Conservation (phyloP, 768 basidiomycete species). For the Paxillus involutus region DNA sequence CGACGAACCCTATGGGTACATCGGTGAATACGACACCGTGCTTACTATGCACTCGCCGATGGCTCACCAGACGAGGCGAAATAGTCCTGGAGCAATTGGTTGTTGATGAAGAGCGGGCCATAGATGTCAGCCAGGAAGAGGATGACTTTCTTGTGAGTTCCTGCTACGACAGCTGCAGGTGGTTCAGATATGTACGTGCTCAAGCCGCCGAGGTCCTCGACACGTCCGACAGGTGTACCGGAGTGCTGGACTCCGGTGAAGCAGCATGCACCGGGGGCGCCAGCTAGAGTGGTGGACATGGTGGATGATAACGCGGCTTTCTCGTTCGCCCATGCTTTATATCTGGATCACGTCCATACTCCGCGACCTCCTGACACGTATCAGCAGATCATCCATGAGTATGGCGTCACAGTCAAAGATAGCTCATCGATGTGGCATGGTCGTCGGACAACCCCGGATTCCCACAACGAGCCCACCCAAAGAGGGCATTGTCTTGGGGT, state of each 20-base stretch:
- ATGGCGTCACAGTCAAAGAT: not conserved
- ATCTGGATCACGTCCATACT: not conserved
- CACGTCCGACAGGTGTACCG: slow-evolving; percentile 46
- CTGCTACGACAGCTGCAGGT: slow-evolving; percentile 13
- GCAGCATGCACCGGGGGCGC: slow-evolving; percentile 47
- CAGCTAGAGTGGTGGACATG: slow-evolving; percentile 37
- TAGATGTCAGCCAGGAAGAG: slow-evolving; percentile 58
- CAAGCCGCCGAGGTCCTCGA: slow-evolving; percentile 44
- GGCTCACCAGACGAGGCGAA: slow-evolving; percentile 56
- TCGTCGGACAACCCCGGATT: not conserved
- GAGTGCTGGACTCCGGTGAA: slow-evolving; percentile 49
- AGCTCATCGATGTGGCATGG: not conserved
- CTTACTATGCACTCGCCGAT: not conserved
- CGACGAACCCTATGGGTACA: slow-evolving; percentile 45
- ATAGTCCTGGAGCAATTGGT: slow-evolving; percentile 58
- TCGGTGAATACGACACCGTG: not conserved
- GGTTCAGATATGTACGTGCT: slow-evolving; percentile 57
- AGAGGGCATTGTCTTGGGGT: too few species aligned
- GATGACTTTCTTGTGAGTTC: slow-evolving; percentile 42
- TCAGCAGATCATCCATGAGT: not conserved
- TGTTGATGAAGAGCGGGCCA: slow-evolving; percentile 54
- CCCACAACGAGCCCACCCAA: not conserved
- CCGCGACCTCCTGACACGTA: not conserved
- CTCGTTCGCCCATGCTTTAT: not conserved
- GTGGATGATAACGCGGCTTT: not conserved